phyloP scores from a whole-genome alignment of 2,329 filamentous ascomycete species.

The Trichoderma lentiforme region DNA sequence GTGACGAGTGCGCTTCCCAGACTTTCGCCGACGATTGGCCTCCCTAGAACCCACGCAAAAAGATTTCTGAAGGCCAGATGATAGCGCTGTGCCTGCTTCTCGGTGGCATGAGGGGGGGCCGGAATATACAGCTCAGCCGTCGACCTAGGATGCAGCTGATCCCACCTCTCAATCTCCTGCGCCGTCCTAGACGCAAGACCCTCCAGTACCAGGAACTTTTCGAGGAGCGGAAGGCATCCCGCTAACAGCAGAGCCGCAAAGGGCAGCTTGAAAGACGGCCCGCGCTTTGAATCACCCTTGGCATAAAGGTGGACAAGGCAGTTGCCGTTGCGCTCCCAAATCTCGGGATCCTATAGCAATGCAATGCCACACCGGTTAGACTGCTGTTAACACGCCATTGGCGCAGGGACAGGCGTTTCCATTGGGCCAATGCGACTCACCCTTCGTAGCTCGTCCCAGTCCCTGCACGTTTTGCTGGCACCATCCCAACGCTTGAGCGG shows the following conservation, averaged over 20 bases:
- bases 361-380: slow-evolving; percentile 5
- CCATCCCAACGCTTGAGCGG: slow-evolving; percentile 51
- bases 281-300: slow-evolving; percentile 60
- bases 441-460: slow-evolving; percentile 48
- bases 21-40: slow-evolving; percentile 63
- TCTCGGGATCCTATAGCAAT: slow-evolving; percentile 60
- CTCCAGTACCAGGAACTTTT: slow-evolving; percentile 44
- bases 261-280: slow-evolving; percentile 65
- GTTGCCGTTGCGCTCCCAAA: slow-evolving; percentile 66
- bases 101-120: slow-evolving; percentile 51
- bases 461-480: slow-evolving; percentile 38
- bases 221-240: slow-evolving; percentile 59
- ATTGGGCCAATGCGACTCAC: slow-evolving; percentile 34
- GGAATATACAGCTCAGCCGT: slow-evolving; percentile 66
- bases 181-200: slow-evolving; percentile 24
- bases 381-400: background rate
- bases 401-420: background rate
- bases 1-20: slow-evolving; percentile 62
- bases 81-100: slow-evolving; percentile 56
- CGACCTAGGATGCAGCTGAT: slow-evolving; percentile 29
- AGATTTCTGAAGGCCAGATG: slow-evolving; percentile 71
- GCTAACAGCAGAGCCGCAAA: slow-evolving; percentile 55
- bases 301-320: slow-evolving; percentile 68
- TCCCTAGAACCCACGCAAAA: slow-evolving; percentile 66
- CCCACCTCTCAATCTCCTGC: slow-evolving; percentile 34